Conservation (phyloP, 495 filamentous ascomycete genomes). For the Penicillium cosmopolitanum region DNA sequence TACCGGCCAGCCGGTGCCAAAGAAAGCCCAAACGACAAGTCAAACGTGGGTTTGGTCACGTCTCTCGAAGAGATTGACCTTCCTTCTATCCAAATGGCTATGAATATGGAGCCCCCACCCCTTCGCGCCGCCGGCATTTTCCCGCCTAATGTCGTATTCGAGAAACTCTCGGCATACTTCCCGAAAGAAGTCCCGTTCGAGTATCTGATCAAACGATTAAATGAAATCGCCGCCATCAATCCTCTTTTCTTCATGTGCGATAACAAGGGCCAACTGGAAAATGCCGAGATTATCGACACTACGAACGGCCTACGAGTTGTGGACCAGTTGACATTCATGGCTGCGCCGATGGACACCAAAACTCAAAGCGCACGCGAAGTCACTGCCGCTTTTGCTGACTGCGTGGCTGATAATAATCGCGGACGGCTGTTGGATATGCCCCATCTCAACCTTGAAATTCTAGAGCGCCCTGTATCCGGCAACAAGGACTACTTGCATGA, state of each 20-base stretch:
- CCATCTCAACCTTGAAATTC: constrained; percentile 65
- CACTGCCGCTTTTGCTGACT: constrained; percentile 63
- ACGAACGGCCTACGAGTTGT: constrained; percentile 63
- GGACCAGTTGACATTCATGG: constrained; percentile 77
- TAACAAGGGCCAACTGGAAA: constrained; percentile 56
- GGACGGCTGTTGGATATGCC: constrained; percentile 69
- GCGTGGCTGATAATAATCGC: constrained; percentile 64
- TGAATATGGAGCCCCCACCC: constrained; percentile 64
- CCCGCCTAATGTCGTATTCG: constrained; percentile 65
- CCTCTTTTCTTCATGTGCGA: constrained; percentile 74
- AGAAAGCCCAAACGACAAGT: constrained; percentile 26
- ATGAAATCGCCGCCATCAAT: constrained; percentile 63
- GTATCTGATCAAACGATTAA: constrained; percentile 72
- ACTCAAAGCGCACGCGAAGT: constrained; percentile 34
- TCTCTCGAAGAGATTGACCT: constrained; percentile 75
- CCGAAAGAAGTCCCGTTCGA: constrained; percentile 74
- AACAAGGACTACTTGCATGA: constrained; percentile 58
- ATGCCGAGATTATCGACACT: constrained; percentile 71
- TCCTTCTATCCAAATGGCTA: constrained; percentile 59
- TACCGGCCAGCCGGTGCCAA: constrained; percentile 70
- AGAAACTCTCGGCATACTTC: constrained; percentile 77
- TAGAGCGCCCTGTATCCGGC: constrained; percentile 55
- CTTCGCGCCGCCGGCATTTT: constrained; percentile 75
- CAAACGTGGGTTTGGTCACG: constrained; percentile 74
- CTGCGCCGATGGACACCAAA: constrained; percentile 58